These are phyloP conservation scores for Euptelea pleiosperma DNA, from an alignment of 164 flowering plant genomes.

Conservation along the genomic window DNA sequence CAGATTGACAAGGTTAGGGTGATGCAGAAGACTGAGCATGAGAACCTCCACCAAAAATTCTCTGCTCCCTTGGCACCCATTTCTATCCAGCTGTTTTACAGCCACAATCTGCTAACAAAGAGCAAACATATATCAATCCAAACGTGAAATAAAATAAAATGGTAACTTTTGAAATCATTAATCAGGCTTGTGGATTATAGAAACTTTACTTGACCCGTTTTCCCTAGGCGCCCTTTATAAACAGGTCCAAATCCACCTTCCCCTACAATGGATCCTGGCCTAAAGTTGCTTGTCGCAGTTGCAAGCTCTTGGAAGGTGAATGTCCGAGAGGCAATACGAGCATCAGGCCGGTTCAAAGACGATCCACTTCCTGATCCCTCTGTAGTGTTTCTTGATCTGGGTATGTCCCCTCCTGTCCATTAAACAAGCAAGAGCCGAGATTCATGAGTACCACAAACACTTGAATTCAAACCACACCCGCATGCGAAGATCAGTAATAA, in stretches of 20 bases:
- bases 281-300: slow-evolving; percentile 37
- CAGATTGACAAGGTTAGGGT: slow-evolving; percentile 36
- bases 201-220: slow-evolving; percentile 36
- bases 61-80: slow-evolving; percentile 41
- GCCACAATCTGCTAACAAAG: slow-evolving; percentile 30
- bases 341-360: slow-evolving; percentile 19
- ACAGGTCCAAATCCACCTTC: slow-evolving; percentile 47
- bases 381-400: slow-evolving; percentile 18
- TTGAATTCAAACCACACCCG: background rate
- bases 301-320: slow-evolving; percentile 40
- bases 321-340: slow-evolving; percentile 29
- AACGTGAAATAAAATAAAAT: background rate
- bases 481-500: too few species aligned
- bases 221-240: slow-evolving; percentile 35
- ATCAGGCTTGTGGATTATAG: background rate
- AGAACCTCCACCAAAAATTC: slow-evolving; percentile 43
- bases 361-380: slow-evolving; percentile 25
- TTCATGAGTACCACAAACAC: slow-evolving; percentile 12
- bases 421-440: slow-evolving; percentile 17
- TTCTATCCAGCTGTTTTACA: slow-evolving; percentile 36
- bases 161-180: background rate
- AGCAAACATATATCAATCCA: background rate
- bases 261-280: slow-evolving; percentile 30
- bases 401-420: slow-evolving; percentile 30
- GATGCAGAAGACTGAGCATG: slow-evolving; percentile 43